Evolutionary conservation across 352 stramenopile species (phyloP), one percentile per base, ranked within the genome.

Genomic region (Pythium oligandrum): DNA sequence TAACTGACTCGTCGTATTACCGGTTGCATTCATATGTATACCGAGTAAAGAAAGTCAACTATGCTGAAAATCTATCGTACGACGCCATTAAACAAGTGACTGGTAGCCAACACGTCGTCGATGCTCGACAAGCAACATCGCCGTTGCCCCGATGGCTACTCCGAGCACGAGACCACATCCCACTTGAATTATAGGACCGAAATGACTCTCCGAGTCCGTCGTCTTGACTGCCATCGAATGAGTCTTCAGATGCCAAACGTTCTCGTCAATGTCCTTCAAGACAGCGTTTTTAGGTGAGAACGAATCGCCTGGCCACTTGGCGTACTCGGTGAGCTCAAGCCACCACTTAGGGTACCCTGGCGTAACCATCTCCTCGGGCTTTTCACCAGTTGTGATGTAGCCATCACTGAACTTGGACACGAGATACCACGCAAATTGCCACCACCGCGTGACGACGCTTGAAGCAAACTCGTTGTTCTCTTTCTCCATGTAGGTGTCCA

Each of bases 341-440:
- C 71, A 83, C 70, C 65, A 82, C 43, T 62, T 57, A 2, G 70
- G 71, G 52, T 86, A 86, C 26, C 75, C 75, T 3, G 62, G 71
- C 30, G 63, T 59, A 6, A 53, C 47, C 68, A 82, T 82, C 8
- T 84, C 48, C 2, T 70, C 60, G 1, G 66, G 57, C 6, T 51
- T 36, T 45, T 86, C 75, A 36, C 75, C 75, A 0, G 66, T 82
- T 17, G 68, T 79, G 51, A 86, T 61, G 53, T 84, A 83, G 30
- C 75, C 75, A 40, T 82, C 66, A 8, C 54, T 69, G 52, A 83
- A 86, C 52, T 83, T 83, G 34, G 42, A 61, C 12, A 86, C 70
- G 9, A 81, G 53, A 36, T 60, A 31, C 75, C 75, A 86, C 39
- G 75, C 70, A 47, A 83, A 73, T 33, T 70, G 55, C 75, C 75